phyloP scores from a whole-genome alignment of 1,139 yeast species.

The Yamadazyma spencermartinsiae region DNA sequence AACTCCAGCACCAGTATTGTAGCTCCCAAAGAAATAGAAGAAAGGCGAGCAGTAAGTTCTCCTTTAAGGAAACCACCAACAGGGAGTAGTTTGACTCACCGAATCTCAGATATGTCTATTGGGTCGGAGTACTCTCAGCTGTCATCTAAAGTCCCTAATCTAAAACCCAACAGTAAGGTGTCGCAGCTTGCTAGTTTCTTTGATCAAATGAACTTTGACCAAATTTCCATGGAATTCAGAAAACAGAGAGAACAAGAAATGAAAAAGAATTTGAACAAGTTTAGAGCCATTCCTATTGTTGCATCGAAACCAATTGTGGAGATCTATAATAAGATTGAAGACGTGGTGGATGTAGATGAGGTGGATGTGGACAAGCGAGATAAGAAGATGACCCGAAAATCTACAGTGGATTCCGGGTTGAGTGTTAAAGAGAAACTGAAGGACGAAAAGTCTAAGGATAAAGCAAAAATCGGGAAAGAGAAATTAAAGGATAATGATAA shows the following conservation, averaged over 20 bases:
- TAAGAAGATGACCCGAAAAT: constrained; percentile 5
- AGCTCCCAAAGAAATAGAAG: not conserved
- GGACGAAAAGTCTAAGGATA: constrained; percentile 7
- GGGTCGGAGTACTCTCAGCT: constrained; percentile 6
- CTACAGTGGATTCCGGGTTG: constrained; percentile 7
- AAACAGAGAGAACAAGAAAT: constrained; percentile 83
- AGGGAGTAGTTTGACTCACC: constrained; percentile 10
- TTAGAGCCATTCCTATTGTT: constrained; percentile 73
- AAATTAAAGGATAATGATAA: constrained; percentile 12
- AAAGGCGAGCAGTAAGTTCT: not conserved
- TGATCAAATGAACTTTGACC: constrained; percentile 78
- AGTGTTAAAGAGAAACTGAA: constrained; percentile 5
- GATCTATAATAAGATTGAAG: constrained; percentile 84
- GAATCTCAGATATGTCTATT: constrained; percentile 17
- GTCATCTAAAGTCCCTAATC: constrained; percentile 1
- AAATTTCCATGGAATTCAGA: constrained; percentile 81
- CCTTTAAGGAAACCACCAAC: not conserved
- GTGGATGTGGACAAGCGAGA: constrained; percentile 11
- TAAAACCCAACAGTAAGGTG: constrained; percentile 39
- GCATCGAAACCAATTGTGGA: constrained; percentile 88
- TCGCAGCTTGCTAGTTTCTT: constrained; percentile 66
- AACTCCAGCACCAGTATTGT: not conserved
- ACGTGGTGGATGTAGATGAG: constrained; percentile 63
- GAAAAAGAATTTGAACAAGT: constrained; percentile 57
- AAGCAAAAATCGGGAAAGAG: constrained; percentile 15